Evolutionary conservation across 2,329 filamentous ascomycete genomes (phyloP).

Genomic region (Fusarium cyanostomum): DNA sequence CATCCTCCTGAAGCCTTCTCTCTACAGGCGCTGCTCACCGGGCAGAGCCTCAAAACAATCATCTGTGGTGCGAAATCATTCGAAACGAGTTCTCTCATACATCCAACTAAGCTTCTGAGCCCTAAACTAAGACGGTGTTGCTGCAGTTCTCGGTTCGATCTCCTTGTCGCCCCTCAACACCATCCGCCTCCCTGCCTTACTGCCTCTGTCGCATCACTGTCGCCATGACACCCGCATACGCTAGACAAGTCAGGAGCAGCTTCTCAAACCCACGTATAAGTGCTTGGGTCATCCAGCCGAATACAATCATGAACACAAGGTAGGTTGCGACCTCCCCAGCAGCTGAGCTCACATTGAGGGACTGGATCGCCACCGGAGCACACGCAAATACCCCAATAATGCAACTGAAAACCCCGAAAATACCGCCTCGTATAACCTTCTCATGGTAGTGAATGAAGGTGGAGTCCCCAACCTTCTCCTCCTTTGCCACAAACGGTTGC

Average conservation of each 20-base stretch:
- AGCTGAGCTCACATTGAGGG: constrained; percentile 16
- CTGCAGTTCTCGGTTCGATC: too few species aligned
- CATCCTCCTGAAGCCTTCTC: too few species aligned
- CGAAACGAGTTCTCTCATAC: too few species aligned
- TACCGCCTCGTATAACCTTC: background rate
- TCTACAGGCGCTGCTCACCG: too few species aligned
- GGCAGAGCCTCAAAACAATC: background rate
- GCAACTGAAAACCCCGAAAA: constrained; percentile 1
- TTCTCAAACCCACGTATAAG: constrained; percentile 16
- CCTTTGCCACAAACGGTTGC: background rate
- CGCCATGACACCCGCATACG: constrained; percentile 15
- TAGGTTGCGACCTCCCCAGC: constrained; percentile 21
- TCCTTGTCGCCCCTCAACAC: background rate
- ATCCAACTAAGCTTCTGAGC: too few species aligned
- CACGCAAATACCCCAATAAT: constrained; percentile 15
- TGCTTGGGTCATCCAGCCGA: constrained; percentile 15
- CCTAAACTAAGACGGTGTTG: too few species aligned
- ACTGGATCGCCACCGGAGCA: constrained; percentile 24
- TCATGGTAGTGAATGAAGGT: background rate
- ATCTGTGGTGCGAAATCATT: too few species aligned
- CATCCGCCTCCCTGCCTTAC: background rate
- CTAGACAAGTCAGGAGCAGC: constrained; percentile 9
- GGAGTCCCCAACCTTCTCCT: background rate
- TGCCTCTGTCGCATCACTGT: constrained; percentile 6
- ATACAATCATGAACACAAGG: constrained; percentile 23